phyloP scores from a whole-genome alignment of 2,329 filamentous ascomycete genomes.

The Penicillium sp. region DNA sequence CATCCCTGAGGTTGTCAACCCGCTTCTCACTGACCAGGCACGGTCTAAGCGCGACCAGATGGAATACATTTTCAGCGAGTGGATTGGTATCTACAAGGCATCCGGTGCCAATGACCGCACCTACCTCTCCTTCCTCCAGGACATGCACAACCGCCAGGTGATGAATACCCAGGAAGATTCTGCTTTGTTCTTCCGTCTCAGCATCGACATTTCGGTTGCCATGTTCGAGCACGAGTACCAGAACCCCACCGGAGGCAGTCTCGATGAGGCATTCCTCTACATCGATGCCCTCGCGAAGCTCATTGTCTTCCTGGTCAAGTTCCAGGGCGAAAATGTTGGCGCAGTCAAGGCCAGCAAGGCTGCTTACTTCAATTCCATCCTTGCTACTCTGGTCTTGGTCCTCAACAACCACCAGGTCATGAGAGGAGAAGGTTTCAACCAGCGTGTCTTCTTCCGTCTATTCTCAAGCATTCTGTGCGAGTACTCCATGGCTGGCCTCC shows the following conservation, averaged over 20 bases:
- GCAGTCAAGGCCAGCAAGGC: slow-evolving; percentile 63
- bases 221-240: slow-evolving; percentile 72
- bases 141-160: slow-evolving; percentile 72
- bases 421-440: slow-evolving; percentile 77
- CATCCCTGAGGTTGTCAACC: slow-evolving; percentile 55
- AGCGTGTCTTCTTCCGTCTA: slow-evolving; percentile 86
- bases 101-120: slow-evolving; percentile 72
- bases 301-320: slow-evolving; percentile 70
- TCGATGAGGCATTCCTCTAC: slow-evolving; percentile 60
- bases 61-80: slow-evolving; percentile 95
- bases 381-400: slow-evolving; percentile 75
- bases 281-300: slow-evolving; percentile 82
- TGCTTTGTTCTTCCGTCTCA: slow-evolving; percentile 73
- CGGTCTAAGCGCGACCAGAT: slow-evolving; percentile 73
- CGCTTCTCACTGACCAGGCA: slow-evolving; percentile 56
- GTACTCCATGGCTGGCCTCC: slow-evolving; percentile 59
- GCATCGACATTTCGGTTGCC: slow-evolving; percentile 74
- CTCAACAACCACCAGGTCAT: slow-evolving; percentile 82
- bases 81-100: slow-evolving; percentile 79
- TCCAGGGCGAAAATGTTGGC: slow-evolving; percentile 62
- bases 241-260: slow-evolving; percentile 55
- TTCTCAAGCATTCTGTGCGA: slow-evolving; percentile 82
- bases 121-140: slow-evolving; percentile 73
- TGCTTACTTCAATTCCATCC: slow-evolving; percentile 71
- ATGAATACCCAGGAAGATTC: slow-evolving; percentile 75